Evolutionary conservation across 2,329 filamentous ascomycete genomes (phyloP).

Genomic region (Talaromyces rugulosus): DNA sequence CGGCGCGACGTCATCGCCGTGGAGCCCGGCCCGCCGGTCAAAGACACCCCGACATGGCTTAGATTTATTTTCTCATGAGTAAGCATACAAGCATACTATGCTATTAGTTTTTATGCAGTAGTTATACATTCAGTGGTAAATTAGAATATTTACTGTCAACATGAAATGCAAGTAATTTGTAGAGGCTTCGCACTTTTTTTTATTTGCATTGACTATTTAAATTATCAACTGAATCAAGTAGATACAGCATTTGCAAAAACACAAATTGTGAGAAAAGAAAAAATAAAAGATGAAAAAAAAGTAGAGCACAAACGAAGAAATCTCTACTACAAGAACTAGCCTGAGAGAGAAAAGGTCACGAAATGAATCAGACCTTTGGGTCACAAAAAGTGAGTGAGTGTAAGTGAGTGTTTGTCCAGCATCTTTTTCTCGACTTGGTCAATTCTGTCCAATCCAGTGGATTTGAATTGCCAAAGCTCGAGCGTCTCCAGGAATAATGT

Average conservation of each 20-base stretch:
- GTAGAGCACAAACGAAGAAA: not conserved
- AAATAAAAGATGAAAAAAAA: not conserved
- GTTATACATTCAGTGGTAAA: too few species aligned
- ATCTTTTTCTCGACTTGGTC: slow-evolving; percentile 44
- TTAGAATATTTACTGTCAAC: not conserved
- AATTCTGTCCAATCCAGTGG: slow-evolving; percentile 26
- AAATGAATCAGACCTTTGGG: not conserved
- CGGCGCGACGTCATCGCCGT: not conserved
- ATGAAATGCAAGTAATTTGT: not conserved
- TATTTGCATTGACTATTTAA: not conserved
- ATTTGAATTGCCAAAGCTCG: slow-evolving; percentile 15
- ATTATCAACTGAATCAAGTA: not conserved
- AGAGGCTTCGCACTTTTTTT: not conserved
- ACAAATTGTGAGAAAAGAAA: not conserved
- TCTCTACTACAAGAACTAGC: not conserved
- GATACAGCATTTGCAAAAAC: not conserved
- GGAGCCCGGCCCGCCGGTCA: not conserved
- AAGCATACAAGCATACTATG: not conserved
- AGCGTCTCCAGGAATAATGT: slow-evolving; percentile 32
- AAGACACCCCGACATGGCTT: too few species aligned
- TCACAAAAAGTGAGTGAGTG: not conserved
- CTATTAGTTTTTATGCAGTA: too few species aligned
- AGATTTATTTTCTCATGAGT: not conserved
- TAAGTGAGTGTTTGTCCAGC: slow-evolving; percentile 31
- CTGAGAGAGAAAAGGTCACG: not conserved